Percentiles rank a stretch among this genome's conserved stretches.
phyloP scores from a whole-genome alignment of 2,329 filamentous ascomycete genomes.

The Ramularia collo-cygni region DNA sequence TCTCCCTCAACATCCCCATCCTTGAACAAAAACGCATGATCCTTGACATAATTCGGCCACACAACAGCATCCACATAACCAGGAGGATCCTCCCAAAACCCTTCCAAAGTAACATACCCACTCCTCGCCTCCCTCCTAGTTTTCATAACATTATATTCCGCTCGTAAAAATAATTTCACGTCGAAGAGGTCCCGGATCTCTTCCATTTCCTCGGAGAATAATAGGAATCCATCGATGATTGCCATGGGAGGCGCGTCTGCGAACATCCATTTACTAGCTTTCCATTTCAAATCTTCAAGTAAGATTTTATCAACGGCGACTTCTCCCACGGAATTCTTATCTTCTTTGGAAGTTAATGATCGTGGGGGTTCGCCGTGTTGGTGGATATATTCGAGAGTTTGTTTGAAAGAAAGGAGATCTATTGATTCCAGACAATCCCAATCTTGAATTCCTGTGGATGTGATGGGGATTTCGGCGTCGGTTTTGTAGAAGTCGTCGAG shows the following conservation, averaged over 20 bases:
- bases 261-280: constrained; percentile 22
- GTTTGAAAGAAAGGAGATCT: constrained; percentile 60
- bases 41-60: constrained; percentile 85
- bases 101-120: constrained; percentile 72
- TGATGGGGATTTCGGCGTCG: constrained; percentile 58
- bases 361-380: constrained; percentile 56
- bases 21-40: constrained; percentile 76
- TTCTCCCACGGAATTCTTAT: constrained; percentile 46
- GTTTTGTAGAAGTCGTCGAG: constrained; percentile 93
- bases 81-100: constrained; percentile 92
- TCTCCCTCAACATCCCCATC: constrained; percentile 57
- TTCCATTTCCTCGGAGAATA: constrained; percentile 59
- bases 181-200: constrained; percentile 57
- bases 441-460: constrained; percentile 57
- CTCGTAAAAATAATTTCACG: constrained; percentile 70
- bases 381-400: constrained; percentile 64
- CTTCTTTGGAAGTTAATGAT: constrained; percentile 49
- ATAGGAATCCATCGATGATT: constrained; percentile 81
- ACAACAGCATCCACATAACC: constrained; percentile 92
- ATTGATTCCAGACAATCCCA: constrained; percentile 87
- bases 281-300: constrained; percentile 27
- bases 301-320: constrained; percentile 34
- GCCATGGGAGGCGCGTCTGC: constrained; percentile 45
- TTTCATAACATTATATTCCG: constrained; percentile 58
- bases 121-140: constrained; percentile 59